phyloP scores from a whole-genome alignment of 1,139 yeast genomes.

The Debaryomyces subglobosus region DNA sequence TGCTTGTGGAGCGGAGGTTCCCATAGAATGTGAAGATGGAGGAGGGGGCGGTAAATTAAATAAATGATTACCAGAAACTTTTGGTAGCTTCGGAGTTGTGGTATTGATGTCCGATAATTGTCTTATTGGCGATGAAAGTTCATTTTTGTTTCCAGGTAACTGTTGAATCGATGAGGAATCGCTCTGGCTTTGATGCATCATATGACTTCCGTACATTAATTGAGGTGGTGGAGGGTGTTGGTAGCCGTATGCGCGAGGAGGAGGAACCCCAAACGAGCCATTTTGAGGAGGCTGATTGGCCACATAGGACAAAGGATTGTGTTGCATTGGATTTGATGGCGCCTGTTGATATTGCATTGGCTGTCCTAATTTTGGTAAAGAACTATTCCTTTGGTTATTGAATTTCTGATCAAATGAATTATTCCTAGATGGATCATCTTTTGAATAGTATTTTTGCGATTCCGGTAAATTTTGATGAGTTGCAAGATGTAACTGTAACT shows the following conservation, averaged over 20 bases:
- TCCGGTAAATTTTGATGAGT: slow-evolving; percentile 71
- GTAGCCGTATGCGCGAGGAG: slow-evolving; percentile 14
- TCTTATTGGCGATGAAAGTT: slow-evolving; percentile 40
- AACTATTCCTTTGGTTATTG: slow-evolving; percentile 20
- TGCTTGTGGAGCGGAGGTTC: slow-evolving; percentile 21
- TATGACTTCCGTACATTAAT: slow-evolving; percentile 16
- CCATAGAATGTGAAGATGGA: slow-evolving; percentile 19
- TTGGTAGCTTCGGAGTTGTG: slow-evolving; percentile 41
- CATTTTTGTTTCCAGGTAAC: slow-evolving; percentile 18
- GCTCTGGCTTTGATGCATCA: slow-evolving; percentile 16
- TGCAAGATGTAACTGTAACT: slow-evolving; percentile 72
- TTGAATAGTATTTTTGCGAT: slow-evolving; percentile 33
- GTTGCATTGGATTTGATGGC: slow-evolving; percentile 24
- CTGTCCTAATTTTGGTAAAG: slow-evolving; percentile 25
- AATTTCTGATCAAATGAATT: slow-evolving; percentile 19
- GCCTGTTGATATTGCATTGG: slow-evolving; percentile 19
- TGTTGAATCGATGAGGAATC: slow-evolving; percentile 11
- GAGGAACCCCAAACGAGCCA: slow-evolving; percentile 12
- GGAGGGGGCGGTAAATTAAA: slow-evolving; percentile 43
- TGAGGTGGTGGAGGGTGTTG: slow-evolving; percentile 18
- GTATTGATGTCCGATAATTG: slow-evolving; percentile 27
- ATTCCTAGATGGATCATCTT: slow-evolving; percentile 18
- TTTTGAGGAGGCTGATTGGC: slow-evolving; percentile 19
- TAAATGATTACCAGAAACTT: slow-evolving; percentile 31
- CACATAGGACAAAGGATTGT: slow-evolving; percentile 29